Base-by-base conservation (phyloP, 768 basidiomycete genomes). In the Cytidiella melzeri region DNA sequence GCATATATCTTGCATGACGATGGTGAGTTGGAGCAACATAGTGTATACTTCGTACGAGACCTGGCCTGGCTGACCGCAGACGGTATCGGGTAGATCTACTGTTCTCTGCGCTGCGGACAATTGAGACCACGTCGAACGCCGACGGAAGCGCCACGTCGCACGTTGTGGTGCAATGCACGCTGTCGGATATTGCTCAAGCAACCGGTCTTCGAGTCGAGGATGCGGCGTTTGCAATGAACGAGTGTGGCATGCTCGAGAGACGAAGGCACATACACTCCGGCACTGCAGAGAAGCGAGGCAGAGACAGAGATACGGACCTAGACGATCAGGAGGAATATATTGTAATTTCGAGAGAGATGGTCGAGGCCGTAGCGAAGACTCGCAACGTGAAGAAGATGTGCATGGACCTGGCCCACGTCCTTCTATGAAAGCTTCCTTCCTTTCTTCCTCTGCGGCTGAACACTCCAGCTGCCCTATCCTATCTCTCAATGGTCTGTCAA, bases 151-250 rank as follows among this genome's bases (percentile, higher is more conserved):
- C 84, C 4, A 79, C 76, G 28, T 80, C 80, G 5, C 83, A 92
- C 54, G 74, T 87, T 49, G 71, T 77, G 37, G 74, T 87, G 23
- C 69, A 68, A 19, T 90, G 87, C 63, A 83, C 84, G 18, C 75
- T 97, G n/a, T 71, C 70, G 7, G 83, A 89, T 28, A 80, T 97
- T 49, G 84, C 92, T 1, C 71, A 73, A 15, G 87, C 84, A 24
- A 90, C 90, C 41, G 84, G 88, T 65, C 69, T 98, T 46, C 78
- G 89, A 1, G 64, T 83, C 0, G 91, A 96, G 48, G 95, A 98
- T 63, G 80, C 84, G 0, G 86, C 91, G 0, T 93, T 91, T 66
- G 91, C 93, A 2, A 65, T 98, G 56, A 84, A 87, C 48, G 92
- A 94, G 62, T 84, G 87, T 52, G 92, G 92, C 24, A 65, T 97